A percentile compares a stretch with the other conserved stretches of the same genome.
These are phyloP conservation scores for Tagetes erecta DNA, from an alignment of 129 eudicot genomes.

Conservation along the genomic window DNA sequence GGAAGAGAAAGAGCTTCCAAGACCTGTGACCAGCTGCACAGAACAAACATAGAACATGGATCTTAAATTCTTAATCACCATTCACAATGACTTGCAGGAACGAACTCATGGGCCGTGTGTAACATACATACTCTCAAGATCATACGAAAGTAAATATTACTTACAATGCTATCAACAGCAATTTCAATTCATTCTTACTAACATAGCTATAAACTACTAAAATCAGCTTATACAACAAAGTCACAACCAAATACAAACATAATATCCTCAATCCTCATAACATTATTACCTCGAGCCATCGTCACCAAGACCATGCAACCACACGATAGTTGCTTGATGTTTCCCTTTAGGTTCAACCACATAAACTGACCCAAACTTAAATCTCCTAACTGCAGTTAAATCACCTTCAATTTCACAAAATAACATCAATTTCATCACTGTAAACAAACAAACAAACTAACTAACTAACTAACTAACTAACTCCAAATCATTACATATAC, in stretches of 20 bases:
- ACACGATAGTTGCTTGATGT: constrained; percentile 84
- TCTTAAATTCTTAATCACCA: background rate
- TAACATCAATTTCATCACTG: too few relatives aligned
- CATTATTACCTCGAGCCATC: constrained; percentile 64
- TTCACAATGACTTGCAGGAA: constrained; percentile 4
- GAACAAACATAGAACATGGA: constrained; percentile 29
- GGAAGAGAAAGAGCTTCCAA: constrained; percentile 94
- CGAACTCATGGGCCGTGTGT: too few relatives aligned
- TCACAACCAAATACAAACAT: too few relatives aligned
- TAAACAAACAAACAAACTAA: too few relatives aligned
- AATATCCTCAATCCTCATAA: too few relatives aligned
- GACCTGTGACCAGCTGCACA: constrained; percentile 77
- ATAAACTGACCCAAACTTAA: constrained; percentile 66
- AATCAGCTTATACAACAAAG: too few relatives aligned
- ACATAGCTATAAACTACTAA: too few relatives aligned
- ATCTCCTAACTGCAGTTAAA: constrained; percentile 49
- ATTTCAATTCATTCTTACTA: too few relatives aligned
- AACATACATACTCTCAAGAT: too few relatives aligned
- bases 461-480: too few relatives aligned
- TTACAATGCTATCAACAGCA: too few relatives aligned
- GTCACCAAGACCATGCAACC: constrained; percentile 96
- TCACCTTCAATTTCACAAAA: constrained; percentile 39
- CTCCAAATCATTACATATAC: background rate
- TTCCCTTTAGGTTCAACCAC: constrained; percentile 82
- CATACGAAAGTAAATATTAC: too few relatives aligned